phyloP scores from a whole-genome alignment of 75 land plant species.

The Sequoiadendron giganteum region DNA sequence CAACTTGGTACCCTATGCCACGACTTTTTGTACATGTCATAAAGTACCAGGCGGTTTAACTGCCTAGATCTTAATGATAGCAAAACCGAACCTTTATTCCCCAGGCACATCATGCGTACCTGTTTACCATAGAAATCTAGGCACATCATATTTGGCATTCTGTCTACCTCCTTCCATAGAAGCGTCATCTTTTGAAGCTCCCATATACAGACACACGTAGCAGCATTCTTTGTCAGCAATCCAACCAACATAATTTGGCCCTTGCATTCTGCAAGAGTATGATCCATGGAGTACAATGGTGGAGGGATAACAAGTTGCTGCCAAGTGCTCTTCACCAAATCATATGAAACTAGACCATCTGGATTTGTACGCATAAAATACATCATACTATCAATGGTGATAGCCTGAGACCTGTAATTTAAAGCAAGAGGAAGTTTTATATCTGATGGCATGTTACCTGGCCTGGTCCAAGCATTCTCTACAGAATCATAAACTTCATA shows the following conservation, averaged over 20 bases:
- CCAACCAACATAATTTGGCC: constrained; percentile 67
- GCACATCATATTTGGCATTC: constrained; percentile 88
- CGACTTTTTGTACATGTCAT: constrained; percentile 39
- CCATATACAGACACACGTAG: constrained; percentile 76
- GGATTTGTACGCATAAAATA: constrained; percentile 72
- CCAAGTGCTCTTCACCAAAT: constrained; percentile 51
- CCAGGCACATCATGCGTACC: constrained; percentile 70
- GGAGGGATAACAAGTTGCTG: constrained; percentile 49
- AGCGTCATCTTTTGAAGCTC: constrained; percentile 82
- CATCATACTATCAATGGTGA: constrained; percentile 39
- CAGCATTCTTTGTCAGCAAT: constrained; percentile 65
- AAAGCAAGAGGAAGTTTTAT: constrained; percentile 55
- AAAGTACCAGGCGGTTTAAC: constrained; percentile 51
- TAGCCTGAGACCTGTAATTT: constrained; percentile 63
- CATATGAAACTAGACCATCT: constrained; percentile 61
- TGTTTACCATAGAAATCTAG: constrained; percentile 81
- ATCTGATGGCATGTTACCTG: constrained; percentile 42
- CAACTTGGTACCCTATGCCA: constrained; percentile 67
- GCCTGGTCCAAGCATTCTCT: constrained; percentile 48
- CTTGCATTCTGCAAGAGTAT: constrained; percentile 56
- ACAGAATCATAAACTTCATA: constrained; percentile 72
- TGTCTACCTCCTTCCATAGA: constrained; percentile 92
- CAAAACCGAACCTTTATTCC: constrained; percentile 66
- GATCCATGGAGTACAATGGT: constrained; percentile 52
- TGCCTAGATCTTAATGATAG: constrained; percentile 63